phyloP scores from a whole-genome alignment of 352 stramenopile species.

The Hyaloperonospora arabidopsidis region DNA sequence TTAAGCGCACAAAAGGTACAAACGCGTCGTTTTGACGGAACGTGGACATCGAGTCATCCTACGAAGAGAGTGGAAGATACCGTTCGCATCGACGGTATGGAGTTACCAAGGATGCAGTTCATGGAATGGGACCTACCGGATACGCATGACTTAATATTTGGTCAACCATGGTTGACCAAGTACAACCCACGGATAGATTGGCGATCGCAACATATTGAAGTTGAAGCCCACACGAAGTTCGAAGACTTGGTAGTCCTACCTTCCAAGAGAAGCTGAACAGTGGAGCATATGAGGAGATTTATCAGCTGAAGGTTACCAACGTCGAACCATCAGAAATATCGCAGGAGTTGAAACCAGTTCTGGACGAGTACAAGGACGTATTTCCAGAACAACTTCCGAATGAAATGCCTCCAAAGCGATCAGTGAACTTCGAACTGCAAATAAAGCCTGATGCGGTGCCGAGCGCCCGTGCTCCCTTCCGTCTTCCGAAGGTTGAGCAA shows the following conservation, averaged over 20 bases:
- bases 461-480: slow-evolving; percentile 12
- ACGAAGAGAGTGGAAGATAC: slow-evolving; percentile 11
- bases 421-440: slow-evolving; percentile 17
- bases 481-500: slow-evolving; percentile 12
- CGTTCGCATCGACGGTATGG: slow-evolving; percentile 10
- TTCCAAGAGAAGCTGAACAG: slow-evolving; percentile 3
- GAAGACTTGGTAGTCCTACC: slow-evolving; percentile 3
- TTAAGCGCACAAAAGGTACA: background rate
- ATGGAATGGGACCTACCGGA: slow-evolving; percentile 10
- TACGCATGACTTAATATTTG: slow-evolving; percentile 16
- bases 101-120: slow-evolving; percentile 9
- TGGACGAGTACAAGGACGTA: slow-evolving; percentile 7
- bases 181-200: slow-evolving; percentile 10
- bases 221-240: slow-evolving; percentile 1
- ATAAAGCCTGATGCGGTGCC: slow-evolving; percentile 17
- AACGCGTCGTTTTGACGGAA: slow-evolving; percentile 7
- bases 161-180: slow-evolving; percentile 14
- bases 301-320: slow-evolving; percentile 10
- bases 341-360: background rate
- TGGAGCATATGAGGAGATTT: slow-evolving; percentile 7
- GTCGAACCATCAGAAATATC: background rate
- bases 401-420: slow-evolving; percentile 8
- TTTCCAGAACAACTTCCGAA: slow-evolving; percentile 15
- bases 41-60: slow-evolving; percentile 4
- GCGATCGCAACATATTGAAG: slow-evolving; percentile 8